A percentile compares a stretch with the other conserved stretches of the same genome.
phyloP scores from a whole-genome alignment of 192 early-diverging fungal genomes.

The Backusella psychrophila region DNA sequence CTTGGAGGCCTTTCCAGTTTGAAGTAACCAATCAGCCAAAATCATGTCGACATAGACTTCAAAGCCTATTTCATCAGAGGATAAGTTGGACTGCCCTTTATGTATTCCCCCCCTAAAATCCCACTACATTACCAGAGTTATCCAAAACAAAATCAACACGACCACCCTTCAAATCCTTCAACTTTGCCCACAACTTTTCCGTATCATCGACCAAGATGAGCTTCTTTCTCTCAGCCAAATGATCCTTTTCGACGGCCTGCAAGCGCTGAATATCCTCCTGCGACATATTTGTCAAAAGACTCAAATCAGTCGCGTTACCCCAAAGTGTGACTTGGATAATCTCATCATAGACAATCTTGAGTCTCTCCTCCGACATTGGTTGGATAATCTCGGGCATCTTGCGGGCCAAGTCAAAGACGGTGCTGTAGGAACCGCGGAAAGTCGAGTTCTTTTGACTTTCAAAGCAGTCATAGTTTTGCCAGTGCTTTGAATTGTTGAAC shows the following conservation, averaged over 20 bases:
- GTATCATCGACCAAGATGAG: constrained; percentile 75
- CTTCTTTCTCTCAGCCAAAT: constrained; percentile 47
- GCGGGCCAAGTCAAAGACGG: constrained; percentile 62
- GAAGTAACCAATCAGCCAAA: constrained; percentile 82
- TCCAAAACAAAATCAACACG: constrained; percentile 88
- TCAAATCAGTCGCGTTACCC: constrained; percentile 90
- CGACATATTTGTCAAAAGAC: constrained; percentile 69
- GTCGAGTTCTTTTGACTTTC: constrained; percentile 62
- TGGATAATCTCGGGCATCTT: constrained; percentile 32
- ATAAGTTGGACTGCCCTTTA: not conserved
- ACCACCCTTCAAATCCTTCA: constrained; percentile 47
- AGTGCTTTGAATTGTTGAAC: constrained; percentile 53
- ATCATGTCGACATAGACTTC: constrained; percentile 88
- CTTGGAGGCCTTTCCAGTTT: constrained; percentile 56
- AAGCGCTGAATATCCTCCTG: constrained; percentile 67
- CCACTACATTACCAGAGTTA: constrained; percentile 64
- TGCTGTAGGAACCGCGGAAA: constrained; percentile 63
- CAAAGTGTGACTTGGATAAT: constrained; percentile 77
- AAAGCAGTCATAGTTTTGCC: constrained; percentile 78
- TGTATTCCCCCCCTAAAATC: not conserved
- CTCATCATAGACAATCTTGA: constrained; percentile 61
- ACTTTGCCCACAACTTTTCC: constrained; percentile 58
- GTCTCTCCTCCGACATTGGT: constrained; percentile 21
- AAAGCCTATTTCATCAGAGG: constrained; percentile 58
- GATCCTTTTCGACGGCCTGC: constrained; percentile 45